These are phyloP conservation scores for Geosiphon pyriformis DNA, from an alignment of 192 early-diverging fungal genomes.

Conservation along the genomic window DNA sequence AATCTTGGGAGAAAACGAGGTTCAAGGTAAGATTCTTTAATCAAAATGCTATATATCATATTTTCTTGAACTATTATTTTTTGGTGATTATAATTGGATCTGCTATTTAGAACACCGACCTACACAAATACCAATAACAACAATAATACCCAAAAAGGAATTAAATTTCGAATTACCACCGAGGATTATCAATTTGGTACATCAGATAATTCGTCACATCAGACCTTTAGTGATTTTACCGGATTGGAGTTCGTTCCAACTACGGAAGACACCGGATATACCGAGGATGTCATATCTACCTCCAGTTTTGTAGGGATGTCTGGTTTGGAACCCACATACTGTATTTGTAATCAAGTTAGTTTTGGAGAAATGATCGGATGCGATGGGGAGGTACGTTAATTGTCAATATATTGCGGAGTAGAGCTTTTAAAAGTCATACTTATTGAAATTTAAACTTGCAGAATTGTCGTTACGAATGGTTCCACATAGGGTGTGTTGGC, in stretches of 20 bases:
- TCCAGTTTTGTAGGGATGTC: background rate
- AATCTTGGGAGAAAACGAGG: background rate
- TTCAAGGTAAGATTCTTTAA: background rate
- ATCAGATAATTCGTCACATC: background rate
- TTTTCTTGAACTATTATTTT: too few species aligned
- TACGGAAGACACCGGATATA: background rate
- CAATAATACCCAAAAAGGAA: background rate
- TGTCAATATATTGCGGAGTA: background rate
- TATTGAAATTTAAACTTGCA: background rate
- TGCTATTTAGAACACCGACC: background rate
- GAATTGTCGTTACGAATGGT: constrained; percentile 25
- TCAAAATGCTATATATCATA: too few species aligned
- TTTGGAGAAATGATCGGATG: constrained; percentile 26
- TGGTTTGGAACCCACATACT: constrained; percentile 13
- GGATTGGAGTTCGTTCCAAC: background rate
- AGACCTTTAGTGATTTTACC: background rate
- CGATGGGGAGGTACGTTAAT: constrained; percentile 20
- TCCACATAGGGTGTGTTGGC: constrained; percentile 16
- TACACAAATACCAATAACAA: background rate
- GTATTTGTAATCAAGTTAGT: constrained; percentile 19
- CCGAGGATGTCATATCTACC: background rate
- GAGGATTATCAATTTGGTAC: background rate
- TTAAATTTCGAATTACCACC: background rate
- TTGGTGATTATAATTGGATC: too few species aligned
- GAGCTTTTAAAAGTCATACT: too few species aligned